Evolutionary conservation across 352 stramenopile species (phyloP).

Genomic region (Phytophthora palmivora): DNA sequence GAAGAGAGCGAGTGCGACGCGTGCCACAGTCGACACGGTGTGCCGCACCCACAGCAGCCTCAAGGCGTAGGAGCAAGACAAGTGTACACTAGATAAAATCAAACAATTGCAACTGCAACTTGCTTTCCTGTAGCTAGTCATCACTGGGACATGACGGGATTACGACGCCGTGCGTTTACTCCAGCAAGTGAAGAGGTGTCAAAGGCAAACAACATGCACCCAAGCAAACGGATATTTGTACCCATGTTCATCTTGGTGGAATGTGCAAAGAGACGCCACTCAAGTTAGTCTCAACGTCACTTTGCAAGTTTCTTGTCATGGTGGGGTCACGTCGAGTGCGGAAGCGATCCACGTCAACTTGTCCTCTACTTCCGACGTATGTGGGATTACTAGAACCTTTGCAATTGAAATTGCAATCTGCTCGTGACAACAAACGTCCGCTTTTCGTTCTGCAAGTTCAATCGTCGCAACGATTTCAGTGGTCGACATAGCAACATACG

Average conservation of each 20-base stretch:
- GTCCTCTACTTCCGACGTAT: constrained; percentile 29
- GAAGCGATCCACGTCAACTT: constrained; percentile 15
- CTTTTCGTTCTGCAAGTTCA: constrained; percentile 35
- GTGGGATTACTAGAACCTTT: constrained; percentile 36
- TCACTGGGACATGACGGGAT: constrained; percentile 3
- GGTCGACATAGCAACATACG: neutral
- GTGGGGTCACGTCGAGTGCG: constrained; percentile 27
- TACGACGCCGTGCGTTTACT: neutral
- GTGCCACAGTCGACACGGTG: constrained; percentile 41
- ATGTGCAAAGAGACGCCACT: constrained; percentile 1
- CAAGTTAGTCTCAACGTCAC: neutral
- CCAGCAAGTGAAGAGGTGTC: too few species aligned
- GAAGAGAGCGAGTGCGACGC: constrained; percentile 38
- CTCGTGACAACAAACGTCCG: constrained; percentile 10
- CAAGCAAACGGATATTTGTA: constrained; percentile 20
- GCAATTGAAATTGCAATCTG: constrained; percentile 24
- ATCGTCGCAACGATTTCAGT: constrained; percentile 13
- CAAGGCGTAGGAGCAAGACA: constrained; percentile 16
- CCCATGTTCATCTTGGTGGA: constrained; percentile 7
- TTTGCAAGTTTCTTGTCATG: constrained; percentile 17
- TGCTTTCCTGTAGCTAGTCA: constrained; percentile 1
- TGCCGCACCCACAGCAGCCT: constrained; percentile 35
- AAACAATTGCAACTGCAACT: neutral
- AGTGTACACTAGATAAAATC: constrained; percentile 20
- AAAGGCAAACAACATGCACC: too few species aligned